Base-by-base conservation (phyloP, 2,329 filamentous ascomycete species). In the Sporothrix globosa region DNA sequence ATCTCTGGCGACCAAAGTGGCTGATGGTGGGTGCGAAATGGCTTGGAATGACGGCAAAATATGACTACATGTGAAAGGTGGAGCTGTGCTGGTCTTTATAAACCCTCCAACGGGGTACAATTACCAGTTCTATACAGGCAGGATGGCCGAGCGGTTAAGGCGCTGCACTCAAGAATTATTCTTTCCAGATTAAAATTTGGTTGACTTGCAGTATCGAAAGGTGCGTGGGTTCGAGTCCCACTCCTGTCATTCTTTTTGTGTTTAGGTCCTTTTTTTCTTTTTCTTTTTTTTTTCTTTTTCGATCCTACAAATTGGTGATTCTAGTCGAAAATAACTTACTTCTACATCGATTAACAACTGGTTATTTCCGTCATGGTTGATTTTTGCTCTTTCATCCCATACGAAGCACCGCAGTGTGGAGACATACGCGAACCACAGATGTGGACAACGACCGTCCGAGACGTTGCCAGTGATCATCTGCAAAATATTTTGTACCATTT, bases 191-290 rank as follows among this genome's bases (percentile, higher is more conserved):
- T 34, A 17, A 50, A 60, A 68, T 63, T 63, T 68, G 69, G 69
- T 61, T 66, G 67, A 61, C 50, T 72, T 72, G 71, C 71, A 72
- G 69, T 72, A 71, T 72, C 71, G 71, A 71, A 72, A 72, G 71
- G 54, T 71, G 69, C 71, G 71, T 72, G 71, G 71, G 71, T 72
- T 72, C 71, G 69, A 72, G 71, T 72, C 71, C 71, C 71, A 72
- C 71, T 72, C 71, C 68, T 71, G 70, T 71, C 70, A 71, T 27
- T 5, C 21, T 48, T 61, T 60, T 50, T 61, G 27, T 41, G 34
- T 13, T 44, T 44, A 1, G 34, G 34, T 13, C 13, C 11, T 10
- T 46, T 34, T 63, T 53, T 53, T 13, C 21, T 24, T 48, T 67
- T 46, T 2, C 3, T 67, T n/a, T n/a, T n/a, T n/a, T n/a, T n/a